Percentiles rank a stretch among this genome's conserved stretches.
Conservation (phyloP, 2,329 filamentous ascomycete species). For the Myriangium duriaei region DNA sequence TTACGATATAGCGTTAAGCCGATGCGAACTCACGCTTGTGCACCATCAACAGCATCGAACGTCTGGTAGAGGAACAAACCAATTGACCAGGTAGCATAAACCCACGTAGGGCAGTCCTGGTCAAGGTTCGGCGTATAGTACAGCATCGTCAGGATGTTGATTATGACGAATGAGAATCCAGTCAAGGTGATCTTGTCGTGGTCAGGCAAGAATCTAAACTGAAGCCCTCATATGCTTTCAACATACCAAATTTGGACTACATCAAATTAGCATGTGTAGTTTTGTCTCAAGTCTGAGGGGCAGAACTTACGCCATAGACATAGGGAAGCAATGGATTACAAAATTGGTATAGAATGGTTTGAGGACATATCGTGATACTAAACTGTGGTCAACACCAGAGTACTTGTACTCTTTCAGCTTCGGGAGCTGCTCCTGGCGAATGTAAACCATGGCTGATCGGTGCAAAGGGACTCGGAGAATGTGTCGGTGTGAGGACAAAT, state of each 20-base stretch:
- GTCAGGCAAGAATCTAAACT: background rate
- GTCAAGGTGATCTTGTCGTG: conserved; percentile 61
- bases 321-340: conserved; percentile 87
- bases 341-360: conserved; percentile 96
- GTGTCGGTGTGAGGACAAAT: background rate
- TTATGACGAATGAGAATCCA: conserved; percentile 78
- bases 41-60: conserved; percentile 91
- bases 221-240: conserved; percentile 8
- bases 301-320: conserved; percentile 67
- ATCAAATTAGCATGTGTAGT: too few species aligned
- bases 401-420: conserved; percentile 94
- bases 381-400: conserved; percentile 69
- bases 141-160: conserved; percentile 80
- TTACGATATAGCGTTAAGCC: background rate
- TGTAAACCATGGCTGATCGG: conserved; percentile 98
- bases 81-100: conserved; percentile 82
- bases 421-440: conserved; percentile 78
- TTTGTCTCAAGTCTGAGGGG: too few species aligned
- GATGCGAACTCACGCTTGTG: conserved; percentile 61
- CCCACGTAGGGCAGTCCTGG: conserved; percentile 86
- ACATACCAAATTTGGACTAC: conserved; percentile 1
- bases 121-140: conserved; percentile 95
- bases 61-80: conserved; percentile 95
- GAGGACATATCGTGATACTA: conserved; percentile 81
- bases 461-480: too few species aligned